These are phyloP conservation scores for Phytophthora fragariae DNA, from an alignment of 352 stramenopile species.

Conservation along the genomic window DNA sequence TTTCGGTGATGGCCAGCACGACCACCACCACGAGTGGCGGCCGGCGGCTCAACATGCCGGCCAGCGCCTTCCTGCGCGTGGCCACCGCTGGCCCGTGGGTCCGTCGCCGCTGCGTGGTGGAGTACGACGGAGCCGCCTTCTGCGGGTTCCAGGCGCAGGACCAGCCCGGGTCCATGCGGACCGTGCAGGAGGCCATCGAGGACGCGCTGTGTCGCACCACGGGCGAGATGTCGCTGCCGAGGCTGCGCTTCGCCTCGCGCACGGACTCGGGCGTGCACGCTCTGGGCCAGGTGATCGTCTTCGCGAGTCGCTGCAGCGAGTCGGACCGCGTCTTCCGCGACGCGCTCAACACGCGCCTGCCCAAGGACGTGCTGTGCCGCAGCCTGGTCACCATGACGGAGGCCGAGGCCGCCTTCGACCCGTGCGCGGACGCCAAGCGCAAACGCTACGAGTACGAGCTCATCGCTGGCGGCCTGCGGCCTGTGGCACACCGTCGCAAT, in stretches of 20 bases:
- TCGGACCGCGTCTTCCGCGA: constrained; percentile 60
- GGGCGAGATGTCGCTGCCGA: constrained; percentile 57
- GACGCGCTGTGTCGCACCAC: constrained; percentile 75
- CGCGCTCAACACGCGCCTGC: constrained; percentile 79
- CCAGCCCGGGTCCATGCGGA: constrained; percentile 49
- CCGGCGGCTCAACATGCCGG: constrained; percentile 47
- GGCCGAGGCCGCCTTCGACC: constrained; percentile 51
- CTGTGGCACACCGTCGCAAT: constrained; percentile 54
- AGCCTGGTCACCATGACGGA: constrained; percentile 36
- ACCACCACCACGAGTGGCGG: constrained; percentile 20
- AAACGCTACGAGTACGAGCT: constrained; percentile 82
- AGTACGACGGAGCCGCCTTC: constrained; percentile 85
- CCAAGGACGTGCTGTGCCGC: constrained; percentile 64
- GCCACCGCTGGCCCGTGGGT: constrained; percentile 24
- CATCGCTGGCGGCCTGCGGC: constrained; percentile 56
- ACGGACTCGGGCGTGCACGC: constrained; percentile 95
- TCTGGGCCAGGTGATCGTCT: constrained; percentile 90
- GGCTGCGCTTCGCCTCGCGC: constrained; percentile 88
- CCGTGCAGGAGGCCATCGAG: constrained; percentile 80
- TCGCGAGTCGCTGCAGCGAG: constrained; percentile 73
- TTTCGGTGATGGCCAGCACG: constrained; percentile 16
- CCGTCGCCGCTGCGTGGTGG: constrained; percentile 53
- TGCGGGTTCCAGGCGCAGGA: constrained; percentile 87
- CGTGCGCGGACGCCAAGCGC: constrained; percentile 49
- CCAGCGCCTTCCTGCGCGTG: constrained; percentile 56